A percentile compares a stretch with the other conserved stretches of the same genome.
phyloP scores from a whole-genome alignment of 2,329 filamentous ascomycete species.

The Xylaria sp. region DNA sequence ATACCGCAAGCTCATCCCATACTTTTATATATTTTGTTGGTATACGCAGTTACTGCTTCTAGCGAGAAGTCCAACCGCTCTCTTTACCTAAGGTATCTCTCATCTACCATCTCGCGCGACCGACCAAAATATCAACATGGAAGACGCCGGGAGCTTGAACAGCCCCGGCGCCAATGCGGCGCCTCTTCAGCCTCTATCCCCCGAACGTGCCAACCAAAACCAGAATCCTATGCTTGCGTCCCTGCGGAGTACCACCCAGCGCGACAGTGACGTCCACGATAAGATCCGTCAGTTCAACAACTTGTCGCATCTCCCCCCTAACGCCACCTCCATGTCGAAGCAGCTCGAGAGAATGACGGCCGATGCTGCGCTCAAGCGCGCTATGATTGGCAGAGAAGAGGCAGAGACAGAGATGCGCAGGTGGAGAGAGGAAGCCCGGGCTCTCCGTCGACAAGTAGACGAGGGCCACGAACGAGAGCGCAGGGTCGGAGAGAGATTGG shows the following conservation, averaged over 20 bases:
- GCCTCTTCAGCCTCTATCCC: conserved; percentile 47
- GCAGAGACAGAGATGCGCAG: conserved; percentile 75
- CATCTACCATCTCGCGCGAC: neutral
- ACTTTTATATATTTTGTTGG: neutral
- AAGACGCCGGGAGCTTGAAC: conserved; percentile 41
- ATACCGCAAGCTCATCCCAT: neutral
- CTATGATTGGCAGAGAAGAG: conserved; percentile 76
- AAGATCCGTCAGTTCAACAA: conserved; percentile 52
- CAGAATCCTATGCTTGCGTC: conserved; percentile 42
- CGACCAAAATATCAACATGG: conserved; percentile 40
- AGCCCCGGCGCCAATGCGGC: conserved; percentile 40
- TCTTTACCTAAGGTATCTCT: neutral
- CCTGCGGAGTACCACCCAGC: conserved; percentile 36
- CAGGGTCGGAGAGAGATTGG: conserved; percentile 73
- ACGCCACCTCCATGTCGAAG: conserved; percentile 56
- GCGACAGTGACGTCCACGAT: conserved; percentile 51
- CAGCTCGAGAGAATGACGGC: conserved; percentile 72
- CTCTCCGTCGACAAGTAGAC: conserved; percentile 68
- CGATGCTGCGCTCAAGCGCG: conserved; percentile 73
- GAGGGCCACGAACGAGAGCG: conserved; percentile 74
- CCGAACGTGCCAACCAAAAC: conserved; percentile 48
- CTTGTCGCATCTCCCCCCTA: conserved; percentile 39
- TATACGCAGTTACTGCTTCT: conserved; percentile 5
- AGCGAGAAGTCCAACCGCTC: neutral
- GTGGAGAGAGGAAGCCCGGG: conserved; percentile 69